Evolutionary conservation across 2,329 filamentous ascomycete genomes (phyloP), one percentile per base, ranked within the genome.

Genomic region (Akanthomyces muscarius): DNA sequence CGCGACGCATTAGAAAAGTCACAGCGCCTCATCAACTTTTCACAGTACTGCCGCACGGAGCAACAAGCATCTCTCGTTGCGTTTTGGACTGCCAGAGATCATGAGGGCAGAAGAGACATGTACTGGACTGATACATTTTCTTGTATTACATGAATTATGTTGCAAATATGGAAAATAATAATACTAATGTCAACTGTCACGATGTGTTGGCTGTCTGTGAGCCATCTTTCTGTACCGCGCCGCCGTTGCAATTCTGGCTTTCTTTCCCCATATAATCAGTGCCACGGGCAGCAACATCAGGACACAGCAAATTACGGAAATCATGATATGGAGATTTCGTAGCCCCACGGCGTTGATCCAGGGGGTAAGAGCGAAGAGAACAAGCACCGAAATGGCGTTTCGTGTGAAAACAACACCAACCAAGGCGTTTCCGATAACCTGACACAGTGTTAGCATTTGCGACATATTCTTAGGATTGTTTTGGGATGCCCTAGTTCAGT

Each of bases 351-450:
- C 64, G 4, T 61, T 50, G 56, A 70, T 66, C 69, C 69, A 70
- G 1, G 69, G 66, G 1, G 65, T 66, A 1, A 71, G 61, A 4
- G 62, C 59, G 16, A 68, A 70, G 1, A 68, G 65, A 4, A 71
- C 56, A 10, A 66, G 58, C 4, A 69, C 68, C 2, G 68, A 68
- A 13, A 67, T 38, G 5, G 61, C 65, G 30, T 71, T 70, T 8
- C 69, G 69, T 11, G 65, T 63, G n/a, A 71, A 69, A 0, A 66
- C 65, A 6, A 71, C 64, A 6, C 65, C 68, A 10, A 71, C 69
- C 7, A 71, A 63, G 1, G 68, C 66, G 51, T 70, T 67, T 5
- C 67, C 69, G 5, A 70, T 69, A 8, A 71, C 65, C 70, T 71
- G 56, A 21, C 4, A 18, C 16, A 6, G 7, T 7, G 5, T n/a